A percentile compares a stretch with the other conserved stretches of the same genome.
Conservation (phyloP, 2,329 filamentous ascomycete species). For the Fusarium sp. region DNA sequence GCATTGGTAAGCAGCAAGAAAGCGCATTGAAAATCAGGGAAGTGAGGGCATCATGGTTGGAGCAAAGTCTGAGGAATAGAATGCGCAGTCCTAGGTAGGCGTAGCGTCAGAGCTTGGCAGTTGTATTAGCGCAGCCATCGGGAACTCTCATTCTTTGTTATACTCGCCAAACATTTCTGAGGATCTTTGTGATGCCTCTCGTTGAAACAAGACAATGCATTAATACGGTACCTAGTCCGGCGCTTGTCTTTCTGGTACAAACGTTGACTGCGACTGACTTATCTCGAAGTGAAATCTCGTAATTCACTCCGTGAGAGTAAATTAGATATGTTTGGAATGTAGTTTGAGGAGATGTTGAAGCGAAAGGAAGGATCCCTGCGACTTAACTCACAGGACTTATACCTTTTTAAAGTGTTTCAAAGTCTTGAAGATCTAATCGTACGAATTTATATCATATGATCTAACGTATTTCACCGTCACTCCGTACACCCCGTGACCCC, state of each 20-base stretch:
- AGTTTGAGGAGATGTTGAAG: background rate
- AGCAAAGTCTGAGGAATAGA: background rate
- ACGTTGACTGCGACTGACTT: background rate
- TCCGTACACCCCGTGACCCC: too few species aligned
- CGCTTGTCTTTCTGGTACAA: background rate
- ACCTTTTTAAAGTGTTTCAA: background rate
- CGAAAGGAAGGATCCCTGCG: background rate
- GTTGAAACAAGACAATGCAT: constrained; percentile 1
- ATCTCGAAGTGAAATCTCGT: background rate
- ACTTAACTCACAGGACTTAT: background rate
- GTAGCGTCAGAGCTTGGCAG: constrained; percentile 7
- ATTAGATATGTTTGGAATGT: background rate
- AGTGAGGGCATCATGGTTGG: constrained; percentile 25
- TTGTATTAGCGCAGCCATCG: constrained; percentile 6
- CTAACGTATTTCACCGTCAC: too few species aligned
- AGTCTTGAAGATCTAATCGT: background rate
- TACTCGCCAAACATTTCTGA: constrained; percentile 1
- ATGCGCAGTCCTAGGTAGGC: constrained; percentile 1
- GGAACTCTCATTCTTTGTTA: constrained; percentile 17
- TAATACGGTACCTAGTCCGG: background rate
- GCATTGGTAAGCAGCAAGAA: constrained; percentile 31
- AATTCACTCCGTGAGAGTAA: background rate
- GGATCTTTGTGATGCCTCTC: background rate
- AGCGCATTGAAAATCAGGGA: constrained; percentile 8
- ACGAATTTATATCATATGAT: background rate